Conservation (phyloP, 1,139 yeast species). For the Candida glucosophila region DNA sequence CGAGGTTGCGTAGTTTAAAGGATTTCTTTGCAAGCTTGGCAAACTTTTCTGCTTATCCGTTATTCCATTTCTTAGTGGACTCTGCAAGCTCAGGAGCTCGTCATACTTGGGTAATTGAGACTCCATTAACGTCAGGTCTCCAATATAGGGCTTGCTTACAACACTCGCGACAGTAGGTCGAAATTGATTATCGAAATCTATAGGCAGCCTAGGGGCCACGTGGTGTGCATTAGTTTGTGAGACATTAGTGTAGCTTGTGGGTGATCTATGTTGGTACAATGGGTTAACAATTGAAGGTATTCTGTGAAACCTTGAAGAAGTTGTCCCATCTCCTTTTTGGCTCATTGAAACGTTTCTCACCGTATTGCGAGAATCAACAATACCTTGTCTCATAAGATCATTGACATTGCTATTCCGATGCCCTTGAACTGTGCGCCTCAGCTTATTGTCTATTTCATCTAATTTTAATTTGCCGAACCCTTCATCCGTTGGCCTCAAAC, state of each 20-base stretch:
- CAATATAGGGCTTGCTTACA: not conserved
- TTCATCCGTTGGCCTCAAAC: constrained; percentile 54
- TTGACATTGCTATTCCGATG: constrained; percentile 54
- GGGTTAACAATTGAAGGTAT: not conserved
- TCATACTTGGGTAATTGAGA: too few species aligned
- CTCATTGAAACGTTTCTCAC: not conserved
- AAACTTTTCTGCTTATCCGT: not conserved
- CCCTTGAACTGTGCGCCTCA: constrained; percentile 55
- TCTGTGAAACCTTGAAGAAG: too few species aligned
- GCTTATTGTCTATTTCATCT: constrained; percentile 13
- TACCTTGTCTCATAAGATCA: constrained; percentile 3
- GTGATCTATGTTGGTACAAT: not conserved
- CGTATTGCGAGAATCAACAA: not conserved
- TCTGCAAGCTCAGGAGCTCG: too few species aligned
- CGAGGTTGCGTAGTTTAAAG: too few species aligned
- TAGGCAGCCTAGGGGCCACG: not conserved
- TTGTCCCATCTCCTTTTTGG: not conserved
- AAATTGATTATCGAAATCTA: not conserved
- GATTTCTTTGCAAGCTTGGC: not conserved
- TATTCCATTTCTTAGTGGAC: not conserved
- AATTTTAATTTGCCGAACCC: constrained; percentile 61
- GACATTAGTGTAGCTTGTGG: not conserved
- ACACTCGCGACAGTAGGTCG: too few species aligned
- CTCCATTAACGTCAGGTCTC: too few species aligned
- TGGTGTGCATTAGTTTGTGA: not conserved